A percentile compares a stretch with the other conserved stretches of the same genome.
These are phyloP conservation scores for Cryptococcus sp. DNA, from an alignment of 1,284 basidiomycete species.

Conservation along the genomic window DNA sequence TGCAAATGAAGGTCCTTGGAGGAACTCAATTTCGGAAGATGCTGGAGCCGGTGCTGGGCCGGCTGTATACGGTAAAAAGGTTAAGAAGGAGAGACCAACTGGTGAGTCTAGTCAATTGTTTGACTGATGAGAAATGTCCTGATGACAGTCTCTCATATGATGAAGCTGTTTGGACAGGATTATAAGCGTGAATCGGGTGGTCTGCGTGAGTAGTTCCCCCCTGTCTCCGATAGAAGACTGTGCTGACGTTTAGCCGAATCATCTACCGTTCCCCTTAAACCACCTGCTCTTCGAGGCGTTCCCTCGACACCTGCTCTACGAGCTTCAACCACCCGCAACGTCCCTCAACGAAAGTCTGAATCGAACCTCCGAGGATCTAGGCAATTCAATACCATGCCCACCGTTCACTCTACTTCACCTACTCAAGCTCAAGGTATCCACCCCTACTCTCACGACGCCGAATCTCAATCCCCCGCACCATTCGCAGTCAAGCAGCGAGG, in stretches of 20 bases:
- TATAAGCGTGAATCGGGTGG: slow-evolving; percentile 15
- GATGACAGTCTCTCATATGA: slow-evolving; percentile 26
- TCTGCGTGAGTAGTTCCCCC: too few relatives aligned
- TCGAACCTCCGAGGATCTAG: slow-evolving; percentile 25
- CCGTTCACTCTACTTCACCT: slow-evolving; percentile 11
- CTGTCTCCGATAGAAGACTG: too few relatives aligned
- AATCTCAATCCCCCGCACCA: neutral
- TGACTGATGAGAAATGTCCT: neutral
- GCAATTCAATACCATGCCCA: slow-evolving; percentile 30
- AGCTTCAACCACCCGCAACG: slow-evolving; percentile 13
- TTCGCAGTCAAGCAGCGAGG: slow-evolving; percentile 11
- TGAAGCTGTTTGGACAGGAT: slow-evolving; percentile 27
- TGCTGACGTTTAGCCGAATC: slow-evolving; percentile 21
- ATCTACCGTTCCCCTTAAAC: slow-evolving; percentile 27
- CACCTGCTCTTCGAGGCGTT: slow-evolving; percentile 25
- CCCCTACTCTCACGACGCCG: slow-evolving; percentile 3
- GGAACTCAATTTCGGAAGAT: neutral
- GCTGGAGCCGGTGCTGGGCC: too few relatives aligned
- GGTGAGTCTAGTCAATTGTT: slow-evolving; percentile 14
- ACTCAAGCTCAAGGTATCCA: slow-evolving; percentile 9
- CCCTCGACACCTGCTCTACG: slow-evolving; percentile 36
- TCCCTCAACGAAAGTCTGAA: slow-evolving; percentile 32
- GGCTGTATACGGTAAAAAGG: slow-evolving; percentile 14
- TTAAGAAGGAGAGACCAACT: slow-evolving; percentile 33
- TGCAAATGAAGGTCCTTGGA: slow-evolving; percentile 17